phyloP scores from a whole-genome alignment of 106 monocot species.

The Dendrobium nobile region DNA sequence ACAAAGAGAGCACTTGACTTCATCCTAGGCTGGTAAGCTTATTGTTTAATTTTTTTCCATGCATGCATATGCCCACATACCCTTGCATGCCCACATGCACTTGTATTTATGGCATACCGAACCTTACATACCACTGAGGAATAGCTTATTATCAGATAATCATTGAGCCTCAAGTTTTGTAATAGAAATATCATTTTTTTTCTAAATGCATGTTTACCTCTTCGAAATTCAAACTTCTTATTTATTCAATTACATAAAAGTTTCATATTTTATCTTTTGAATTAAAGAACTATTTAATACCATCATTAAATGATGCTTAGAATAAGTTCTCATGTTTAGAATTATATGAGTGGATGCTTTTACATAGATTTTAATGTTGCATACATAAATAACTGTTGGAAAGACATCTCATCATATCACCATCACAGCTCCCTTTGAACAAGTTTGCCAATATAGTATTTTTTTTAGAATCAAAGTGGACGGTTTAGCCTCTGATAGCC shows the following conservation, averaged over 20 bases:
- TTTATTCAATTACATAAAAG: background rate
- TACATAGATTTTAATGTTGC: background rate
- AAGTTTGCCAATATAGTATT: background rate
- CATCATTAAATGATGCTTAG: background rate
- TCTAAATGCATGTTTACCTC: background rate
- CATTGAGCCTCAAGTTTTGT: too few species aligned
- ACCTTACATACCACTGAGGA: too few species aligned
- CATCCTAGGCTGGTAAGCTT: conserved; percentile 21
- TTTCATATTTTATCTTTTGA: background rate
- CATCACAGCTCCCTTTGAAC: background rate
- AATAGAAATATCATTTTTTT: too few species aligned
- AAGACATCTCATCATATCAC: background rate
- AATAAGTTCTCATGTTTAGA: background rate
- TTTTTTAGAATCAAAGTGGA: background rate
- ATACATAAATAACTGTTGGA: background rate
- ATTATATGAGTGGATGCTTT: background rate
- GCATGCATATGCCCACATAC: background rate
- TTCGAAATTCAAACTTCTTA: background rate
- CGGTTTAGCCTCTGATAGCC: background rate
- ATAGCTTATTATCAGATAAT: too few species aligned
- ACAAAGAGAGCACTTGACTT: conserved; percentile 24
- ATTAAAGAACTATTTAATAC: background rate
- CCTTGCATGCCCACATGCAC: background rate
- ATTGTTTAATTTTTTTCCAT: background rate
- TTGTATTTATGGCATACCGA: background rate